These are phyloP conservation scores for Scalesia atractyloides DNA, from an alignment of 129 eudicot species.

Conservation along the genomic window DNA sequence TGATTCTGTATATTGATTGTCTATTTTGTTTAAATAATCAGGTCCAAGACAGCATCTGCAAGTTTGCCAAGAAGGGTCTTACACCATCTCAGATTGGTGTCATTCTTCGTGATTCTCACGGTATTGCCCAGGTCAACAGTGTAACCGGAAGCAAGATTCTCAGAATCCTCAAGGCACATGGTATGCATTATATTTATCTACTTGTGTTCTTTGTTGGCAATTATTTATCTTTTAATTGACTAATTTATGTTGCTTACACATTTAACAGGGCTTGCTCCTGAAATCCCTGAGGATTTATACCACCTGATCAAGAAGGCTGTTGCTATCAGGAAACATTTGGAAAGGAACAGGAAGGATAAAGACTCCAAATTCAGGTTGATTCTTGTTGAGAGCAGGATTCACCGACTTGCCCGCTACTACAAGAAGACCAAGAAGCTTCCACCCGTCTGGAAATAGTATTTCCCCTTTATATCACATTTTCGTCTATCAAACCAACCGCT, in stretches of 20 bases:
- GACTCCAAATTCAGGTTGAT: conserved; percentile 65
- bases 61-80: conserved; percentile 69
- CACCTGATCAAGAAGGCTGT: conserved; percentile 66
- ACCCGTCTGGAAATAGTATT: conserved; percentile 65
- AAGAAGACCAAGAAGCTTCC: conserved; percentile 75
- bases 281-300: conserved; percentile 62
- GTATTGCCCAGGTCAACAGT: conserved; percentile 68
- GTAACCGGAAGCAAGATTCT: conserved; percentile 67
- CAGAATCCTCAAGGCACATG: conserved; percentile 61
- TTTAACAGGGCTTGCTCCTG: conserved; percentile 60
- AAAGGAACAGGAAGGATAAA: conserved; percentile 71
- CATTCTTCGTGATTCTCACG: conserved; percentile 72
- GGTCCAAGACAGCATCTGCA: conserved; percentile 66
- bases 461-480: background rate
- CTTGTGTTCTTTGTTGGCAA: background rate
- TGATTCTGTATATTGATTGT: background rate
- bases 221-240: background rate
- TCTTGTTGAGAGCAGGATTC: conserved; percentile 71
- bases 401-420: conserved; percentile 67
- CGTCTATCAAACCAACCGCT: background rate
- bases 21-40: background rate
- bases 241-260: background rate
- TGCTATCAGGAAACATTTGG: conserved; percentile 64
- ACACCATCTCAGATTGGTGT: conserved; percentile 76
- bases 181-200: conserved; percentile 12